These are phyloP conservation scores for Daldinia decipiens DNA, from an alignment of 495 filamentous ascomycete species.

Conservation along the genomic window DNA sequence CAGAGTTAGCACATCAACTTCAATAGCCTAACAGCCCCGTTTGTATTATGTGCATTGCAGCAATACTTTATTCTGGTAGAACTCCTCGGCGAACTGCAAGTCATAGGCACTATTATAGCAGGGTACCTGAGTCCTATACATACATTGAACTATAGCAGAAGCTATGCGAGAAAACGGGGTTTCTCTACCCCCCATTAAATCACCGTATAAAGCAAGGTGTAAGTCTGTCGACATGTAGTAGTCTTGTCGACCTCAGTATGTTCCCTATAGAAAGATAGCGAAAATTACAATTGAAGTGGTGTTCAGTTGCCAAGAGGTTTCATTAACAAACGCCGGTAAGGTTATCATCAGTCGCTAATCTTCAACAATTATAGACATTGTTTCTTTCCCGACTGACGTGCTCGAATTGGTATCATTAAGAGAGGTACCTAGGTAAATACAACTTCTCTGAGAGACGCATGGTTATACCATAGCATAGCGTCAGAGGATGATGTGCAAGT, in stretches of 20 bases:
- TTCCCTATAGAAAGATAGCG: background rate
- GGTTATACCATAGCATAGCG: background rate
- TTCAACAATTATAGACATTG: background rate
- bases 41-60: constrained; percentile 4
- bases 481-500: background rate
- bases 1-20: background rate
- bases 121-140: background rate
- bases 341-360: too few species aligned
- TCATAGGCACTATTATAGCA: constrained; percentile 1
- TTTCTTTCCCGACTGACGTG: background rate
- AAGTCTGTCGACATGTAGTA: background rate
- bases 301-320: background rate
- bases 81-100: background rate
- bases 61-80: background rate
- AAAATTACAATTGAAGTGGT: background rate
- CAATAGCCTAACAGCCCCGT: too few species aligned
- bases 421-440: too few species aligned
- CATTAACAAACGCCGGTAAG: background rate
- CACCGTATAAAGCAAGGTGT: background rate
- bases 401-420: background rate
- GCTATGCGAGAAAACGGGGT: background rate
- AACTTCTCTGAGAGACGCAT: background rate
- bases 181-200: background rate
- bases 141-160: background rate
- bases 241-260: background rate